These are phyloP conservation scores for Cadophora sp. DNA, from an alignment of 2,329 filamentous ascomycete genomes.

Conservation along the genomic window DNA sequence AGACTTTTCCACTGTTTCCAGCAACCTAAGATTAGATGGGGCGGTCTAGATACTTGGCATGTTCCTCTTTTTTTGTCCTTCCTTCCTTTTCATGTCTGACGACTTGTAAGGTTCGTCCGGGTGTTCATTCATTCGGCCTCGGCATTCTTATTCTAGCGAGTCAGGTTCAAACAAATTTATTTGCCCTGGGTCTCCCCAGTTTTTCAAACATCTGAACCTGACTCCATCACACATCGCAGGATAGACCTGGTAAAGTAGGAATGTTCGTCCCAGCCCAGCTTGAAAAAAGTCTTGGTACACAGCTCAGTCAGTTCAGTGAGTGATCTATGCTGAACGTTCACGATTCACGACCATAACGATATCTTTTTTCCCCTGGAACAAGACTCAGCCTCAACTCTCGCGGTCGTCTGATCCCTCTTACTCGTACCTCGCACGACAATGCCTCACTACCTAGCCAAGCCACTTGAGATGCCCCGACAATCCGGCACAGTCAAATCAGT, in stretches of 20 bases:
- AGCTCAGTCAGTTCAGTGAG: too few species aligned
- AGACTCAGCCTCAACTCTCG: not conserved
- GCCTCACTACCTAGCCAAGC: too few species aligned
- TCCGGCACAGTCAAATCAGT: not conserved
- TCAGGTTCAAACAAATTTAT: not conserved
- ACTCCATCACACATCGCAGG: not conserved
- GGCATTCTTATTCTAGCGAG: not conserved
- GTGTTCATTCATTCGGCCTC: conserved; percentile 8
- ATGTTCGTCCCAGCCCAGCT: conserved; percentile 1
- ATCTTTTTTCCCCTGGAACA: conserved; percentile 4
- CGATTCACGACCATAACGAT: not conserved
- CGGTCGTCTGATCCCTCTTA: not conserved
- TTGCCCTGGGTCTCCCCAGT: not conserved
- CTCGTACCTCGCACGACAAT: not conserved
- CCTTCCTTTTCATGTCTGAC: not conserved
- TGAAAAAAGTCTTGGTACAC: too few species aligned
- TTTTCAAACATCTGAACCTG: not conserved
- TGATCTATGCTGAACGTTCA: not conserved
- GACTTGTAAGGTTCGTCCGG: not conserved
- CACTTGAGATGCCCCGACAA: not conserved
- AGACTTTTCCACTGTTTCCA: not conserved
- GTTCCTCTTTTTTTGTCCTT: not conserved
- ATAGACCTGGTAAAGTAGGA: not conserved
- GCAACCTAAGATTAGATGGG: conserved; percentile 7
- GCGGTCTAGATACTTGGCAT: conserved; percentile 8